Evolutionary conservation across 176 grass and related monocot genomes (phyloP), one percentile per base, ranked within the genome.

Genomic region (Juncus effusus): DNA sequence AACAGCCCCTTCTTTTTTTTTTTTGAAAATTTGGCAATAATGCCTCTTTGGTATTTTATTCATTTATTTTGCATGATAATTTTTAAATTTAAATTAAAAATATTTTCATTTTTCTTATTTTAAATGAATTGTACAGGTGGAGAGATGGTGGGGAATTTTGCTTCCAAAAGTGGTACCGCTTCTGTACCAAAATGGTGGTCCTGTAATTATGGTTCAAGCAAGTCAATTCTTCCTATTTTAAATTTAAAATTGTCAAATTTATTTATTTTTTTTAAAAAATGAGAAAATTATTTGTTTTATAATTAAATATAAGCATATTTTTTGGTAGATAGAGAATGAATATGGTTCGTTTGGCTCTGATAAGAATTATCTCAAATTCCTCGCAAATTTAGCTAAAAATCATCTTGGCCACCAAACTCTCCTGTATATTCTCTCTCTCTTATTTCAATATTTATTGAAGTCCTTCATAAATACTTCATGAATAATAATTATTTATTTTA

Each of bases 121-220:
- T 63, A 65, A 38, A 37, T 38, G 14, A 67, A 40, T 82, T 87
- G 38, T 71, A 36, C 64, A 96, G 93, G 93, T 96, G 58, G 74
- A 86, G 40, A 96, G 88, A 80, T 96, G 93, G 93, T 96, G 93
- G 93, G 73, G 42, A 54, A 40, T 86, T 65, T 69, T 96, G 65
- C 80, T 96, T 66, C 82, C 85, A 52, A 96, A 86, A 89, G 51
- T 96, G 40, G 67, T 40, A 67, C 80, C 82, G 47, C 58, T 96
- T 40, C 77, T 96, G 38, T 96, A 96, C 56, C 62, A 53, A 10
- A 96, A 96, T 77, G 93, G 88, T 44, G 93, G 93, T 62, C 85
- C 93, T 45, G 58, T 91, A 67, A 91, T 91, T 69, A 96, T 96
- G 93, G 85, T 96, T 13, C 93, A 91, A 87, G 93, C 61, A 86